Base-by-base conservation (phyloP, 2,329 filamentous ascomycete genomes). In the Arthroderma sp. region DNA sequence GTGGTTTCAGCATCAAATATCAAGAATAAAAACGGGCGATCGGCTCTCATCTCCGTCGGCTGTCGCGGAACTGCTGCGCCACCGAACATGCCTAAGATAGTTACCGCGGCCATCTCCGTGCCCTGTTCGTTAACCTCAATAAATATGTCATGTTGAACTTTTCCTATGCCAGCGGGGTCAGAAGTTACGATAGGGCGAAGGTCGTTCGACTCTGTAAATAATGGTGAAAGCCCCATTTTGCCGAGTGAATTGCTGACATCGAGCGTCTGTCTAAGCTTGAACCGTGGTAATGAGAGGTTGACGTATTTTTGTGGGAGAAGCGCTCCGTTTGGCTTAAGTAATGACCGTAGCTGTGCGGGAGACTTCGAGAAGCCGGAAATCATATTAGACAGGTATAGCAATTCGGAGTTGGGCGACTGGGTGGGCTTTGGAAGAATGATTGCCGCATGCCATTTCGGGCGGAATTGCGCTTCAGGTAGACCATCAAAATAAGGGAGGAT, bases 121-220 rank as follows among this genome's bases (percentile, higher is more conserved):
- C 45, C 45, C 38, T 47, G 28, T 30, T 43, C 45, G 37, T 43
- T 47, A 8, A 47, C 45, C 29, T 47, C 45, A 29, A 47, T 33
- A 22, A 47, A 39, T 22, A 47, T n/a, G 31, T 47, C 40, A 36
- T 47, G 45, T 11, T 38, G 33, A 10, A 47, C 30, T 9, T 28
- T 29, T 3, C 29, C 10, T 9, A 47, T 36, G 27, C 10, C 28
- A 7, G 36, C 40, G 7, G 41, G 36, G 6, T 22, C 8, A 8
- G 32, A 31, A 10, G 29, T 28, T 9, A 38, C 29, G 9, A 47
- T 43, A 8, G 34, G 45, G 6, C 29, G 27, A 37, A 47, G 43
- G 30, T 40, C 36, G 4, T 15, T 4, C 5, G 40, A 43, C 29
- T 29, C 31, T 9, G 7, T 27, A 39, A 30, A 47, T 15, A 36